These are phyloP conservation scores for Phlegmacium glaucopus DNA, from an alignment of 768 basidiomycete genomes.

Conservation along the genomic window DNA sequence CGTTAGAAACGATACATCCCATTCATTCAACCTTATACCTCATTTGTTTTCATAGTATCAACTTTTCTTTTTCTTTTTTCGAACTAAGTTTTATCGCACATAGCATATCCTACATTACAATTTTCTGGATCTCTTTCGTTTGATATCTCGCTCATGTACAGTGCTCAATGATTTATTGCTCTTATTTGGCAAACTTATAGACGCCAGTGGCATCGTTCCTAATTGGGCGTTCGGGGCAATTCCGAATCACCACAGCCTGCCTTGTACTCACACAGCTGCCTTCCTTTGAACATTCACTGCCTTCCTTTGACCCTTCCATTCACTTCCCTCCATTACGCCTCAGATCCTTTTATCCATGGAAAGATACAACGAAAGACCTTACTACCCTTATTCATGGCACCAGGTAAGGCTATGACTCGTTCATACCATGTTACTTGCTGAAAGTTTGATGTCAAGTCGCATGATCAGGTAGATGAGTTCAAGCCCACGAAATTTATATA, in stretches of 20 bases:
- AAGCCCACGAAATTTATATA: constrained; percentile 10
- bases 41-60: not conserved
- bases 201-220: too few relatives aligned
- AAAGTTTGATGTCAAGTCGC: constrained; percentile 50
- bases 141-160: constrained; percentile 12
- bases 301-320: constrained; percentile 6
- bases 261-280: constrained; percentile 11
- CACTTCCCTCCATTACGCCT: not conserved
- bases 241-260: constrained; percentile 7
- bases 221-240: too few relatives aligned
- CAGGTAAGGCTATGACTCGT: constrained; percentile 49
- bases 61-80: constrained; percentile 14
- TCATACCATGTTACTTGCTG: constrained; percentile 12
- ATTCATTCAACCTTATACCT: constrained; percentile 5
- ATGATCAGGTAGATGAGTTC: constrained; percentile 67
- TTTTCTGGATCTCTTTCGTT: constrained; percentile 4
- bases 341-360: constrained; percentile 26
- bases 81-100: constrained; percentile 15
- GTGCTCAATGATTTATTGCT: constrained; percentile 6
- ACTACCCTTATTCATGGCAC: constrained; percentile 77
- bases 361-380: constrained; percentile 34
- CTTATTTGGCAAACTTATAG: not conserved
- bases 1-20: constrained; percentile 3
- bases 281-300: too few relatives aligned
- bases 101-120: constrained; percentile 5